Conservation (phyloP, 2,329 filamentous ascomycete species). For the Ophiostoma angusticollis region DNA sequence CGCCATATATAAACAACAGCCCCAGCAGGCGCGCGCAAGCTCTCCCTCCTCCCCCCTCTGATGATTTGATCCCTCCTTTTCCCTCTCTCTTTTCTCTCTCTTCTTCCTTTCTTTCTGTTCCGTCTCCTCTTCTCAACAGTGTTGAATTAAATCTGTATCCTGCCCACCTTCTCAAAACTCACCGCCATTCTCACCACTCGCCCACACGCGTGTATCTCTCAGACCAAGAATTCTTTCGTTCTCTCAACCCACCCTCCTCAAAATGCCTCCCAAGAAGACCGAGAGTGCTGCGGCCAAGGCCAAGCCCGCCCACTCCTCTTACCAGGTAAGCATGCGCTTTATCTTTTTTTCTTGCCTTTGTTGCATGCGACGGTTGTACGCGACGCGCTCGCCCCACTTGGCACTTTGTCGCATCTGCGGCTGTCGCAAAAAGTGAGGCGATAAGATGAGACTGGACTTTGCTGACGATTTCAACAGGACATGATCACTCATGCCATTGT, state of each 20-base stretch:
- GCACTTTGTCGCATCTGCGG: not conserved
- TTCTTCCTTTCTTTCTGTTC: not conserved
- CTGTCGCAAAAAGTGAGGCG: not conserved
- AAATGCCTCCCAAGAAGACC: conserved; percentile 50
- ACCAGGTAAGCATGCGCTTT: no score
- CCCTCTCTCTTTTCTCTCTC: conserved; percentile 12
- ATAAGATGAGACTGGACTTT: not conserved
- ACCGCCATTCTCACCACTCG: no score
- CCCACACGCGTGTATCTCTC: no score
- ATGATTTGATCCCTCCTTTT: conserved; percentile 23
- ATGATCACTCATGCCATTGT: conserved; percentile 52
- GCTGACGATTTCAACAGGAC: conserved; percentile 28
- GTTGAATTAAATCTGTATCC: conserved; percentile 11
- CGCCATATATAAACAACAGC: conserved; percentile 47
- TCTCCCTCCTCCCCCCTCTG: conserved; percentile 28
- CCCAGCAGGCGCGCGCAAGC: conserved; percentile 37
- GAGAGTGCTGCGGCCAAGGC: conserved; percentile 32
- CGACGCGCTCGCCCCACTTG: not conserved
- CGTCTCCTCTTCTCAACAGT: conserved; percentile 1
- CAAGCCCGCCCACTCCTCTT: conserved; percentile 39
- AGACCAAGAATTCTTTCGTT: no score
- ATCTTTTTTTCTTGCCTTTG: conserved; percentile 25
- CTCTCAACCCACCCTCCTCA: conserved; percentile 14
- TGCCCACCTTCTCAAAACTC: no score
- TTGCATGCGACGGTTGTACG: no score